phyloP scores from a whole-genome alignment of 1,284 basidiomycete genomes.

The Mycocalia duriaeana region DNA sequence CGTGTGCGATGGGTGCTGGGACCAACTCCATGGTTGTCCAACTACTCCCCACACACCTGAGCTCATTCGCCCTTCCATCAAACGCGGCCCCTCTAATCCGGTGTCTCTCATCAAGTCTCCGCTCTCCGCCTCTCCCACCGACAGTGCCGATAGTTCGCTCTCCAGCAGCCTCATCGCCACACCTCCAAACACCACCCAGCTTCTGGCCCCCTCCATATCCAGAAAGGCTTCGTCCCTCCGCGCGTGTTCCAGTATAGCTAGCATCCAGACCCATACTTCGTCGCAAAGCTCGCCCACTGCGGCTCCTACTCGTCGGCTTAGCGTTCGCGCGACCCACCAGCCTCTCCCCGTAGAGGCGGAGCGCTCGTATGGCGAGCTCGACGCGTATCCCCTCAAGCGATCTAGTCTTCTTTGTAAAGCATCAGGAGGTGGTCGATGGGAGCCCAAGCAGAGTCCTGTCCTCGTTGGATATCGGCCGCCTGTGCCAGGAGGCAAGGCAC shows the following conservation, averaged over 20 bases:
- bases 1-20: conserved; percentile 71
- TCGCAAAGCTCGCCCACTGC: conserved; percentile 13
- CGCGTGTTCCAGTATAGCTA: conserved; percentile 28
- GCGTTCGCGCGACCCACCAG: conserved; percentile 25
- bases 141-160: conserved; percentile 17
- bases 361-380: conserved; percentile 55
- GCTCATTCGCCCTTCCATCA: conserved; percentile 30
- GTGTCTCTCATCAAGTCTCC: conserved; percentile 31
- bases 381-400: conserved; percentile 62
- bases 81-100: conserved; percentile 32
- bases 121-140: conserved; percentile 17
- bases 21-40: conserved; percentile 58
- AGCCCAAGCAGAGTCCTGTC: conserved; percentile 49
- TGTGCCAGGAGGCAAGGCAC: conserved; percentile 55
- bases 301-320: conserved; percentile 18
- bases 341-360: conserved; percentile 30
- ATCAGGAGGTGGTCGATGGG: conserved; percentile 71
- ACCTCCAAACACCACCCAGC: conserved; percentile 17
- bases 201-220: conserved; percentile 19
- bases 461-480: conserved; percentile 47
- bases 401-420: conserved; percentile 67
- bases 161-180: conserved; percentile 17
- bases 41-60: conserved; percentile 40
- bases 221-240: conserved; percentile 28
- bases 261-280: conserved; percentile 22